Evolutionary conservation across 2,329 filamentous ascomycete genomes (phyloP), one percentile per base, ranked within the genome.

Genomic region (Colletotrichum plurivorum): DNA sequence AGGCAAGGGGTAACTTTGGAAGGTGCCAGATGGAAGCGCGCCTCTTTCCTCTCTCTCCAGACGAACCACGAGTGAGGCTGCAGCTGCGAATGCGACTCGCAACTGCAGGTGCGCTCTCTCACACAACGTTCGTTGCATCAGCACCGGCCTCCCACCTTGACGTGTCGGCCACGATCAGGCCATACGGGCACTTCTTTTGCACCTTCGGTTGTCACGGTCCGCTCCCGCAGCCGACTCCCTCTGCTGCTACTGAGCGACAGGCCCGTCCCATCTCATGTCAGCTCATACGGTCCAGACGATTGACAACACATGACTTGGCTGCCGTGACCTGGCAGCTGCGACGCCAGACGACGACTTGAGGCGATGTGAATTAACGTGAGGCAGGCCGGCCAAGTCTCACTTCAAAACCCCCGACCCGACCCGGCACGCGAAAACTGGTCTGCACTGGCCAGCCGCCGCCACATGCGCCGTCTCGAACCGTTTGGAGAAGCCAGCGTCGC

Each of bases 381-480:
- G 43, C 61, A 60, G 48, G 41, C 49, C 41, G 39, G 62, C 55
- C 43, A 39, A 22, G 62, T 61, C 49, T 66, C 43, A 43, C 48
- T 16, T 49, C 20, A 46, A 57, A 39, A 10, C 27, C 20, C 27
- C 31, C 31, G 31, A 36, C 8, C 31, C 13, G 36, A 63, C 8
- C 41, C 46, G 39, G 36, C 27, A 51, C 58, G 59, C 63, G 51
- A 63, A 36, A 53, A 36, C 15, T 52, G 31, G 31, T 18, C 36
- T 27, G 55, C 55, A 69, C 62, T 52, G 62, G 56, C 51, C 66
- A 69, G 45, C 25, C 36, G 36, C 18, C 36, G 61, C 55, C 61
- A 51, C 41, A 63, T 60, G 54, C 22, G n/a, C 49, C 31, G 65
- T 36, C 60, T 59, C 52, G 45, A 63, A 25, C 51, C 55, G 51